Evolutionary conservation across 164 flowering plant species (phyloP).

Genomic region (Aristolochia contorta): DNA sequence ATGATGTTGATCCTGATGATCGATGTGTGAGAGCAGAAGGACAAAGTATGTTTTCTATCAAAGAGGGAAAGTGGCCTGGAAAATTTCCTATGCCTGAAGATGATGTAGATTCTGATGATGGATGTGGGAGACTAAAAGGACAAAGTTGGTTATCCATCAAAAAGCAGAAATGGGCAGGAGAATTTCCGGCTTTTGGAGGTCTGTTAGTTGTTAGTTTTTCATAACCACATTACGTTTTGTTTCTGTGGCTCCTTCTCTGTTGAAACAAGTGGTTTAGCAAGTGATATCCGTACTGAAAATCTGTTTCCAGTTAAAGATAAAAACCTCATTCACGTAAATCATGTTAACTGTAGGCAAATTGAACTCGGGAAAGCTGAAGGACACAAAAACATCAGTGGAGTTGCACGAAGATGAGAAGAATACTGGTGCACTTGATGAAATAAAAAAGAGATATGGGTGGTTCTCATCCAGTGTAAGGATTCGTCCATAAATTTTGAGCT

Average conservation of each 20-base stretch:
- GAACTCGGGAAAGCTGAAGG: conserved; percentile 45
- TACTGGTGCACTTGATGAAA: conserved; percentile 50
- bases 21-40: too few species aligned
- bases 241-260: background rate
- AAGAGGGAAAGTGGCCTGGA: too few species aligned
- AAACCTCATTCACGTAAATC: background rate
- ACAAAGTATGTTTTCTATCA: too few species aligned
- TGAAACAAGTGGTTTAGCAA: background rate
- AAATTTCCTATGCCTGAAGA: too few species aligned
- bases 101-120: too few species aligned
- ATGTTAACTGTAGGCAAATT: conserved; percentile 45
- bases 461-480: conserved; percentile 43
- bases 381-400: conserved; percentile 36
- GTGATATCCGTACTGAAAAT: background rate
- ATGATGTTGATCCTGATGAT: too few species aligned
- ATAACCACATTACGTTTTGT: background rate
- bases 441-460: conserved; percentile 84
- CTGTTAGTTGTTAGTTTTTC: background rate
- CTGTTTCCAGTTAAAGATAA: background rate
- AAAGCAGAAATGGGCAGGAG: too few species aligned
- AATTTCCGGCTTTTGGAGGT: conserved; percentile 77
- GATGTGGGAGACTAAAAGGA: too few species aligned
- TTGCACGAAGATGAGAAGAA: conserved; percentile 45
- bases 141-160: too few species aligned
- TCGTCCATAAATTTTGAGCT: background rate